Percentiles rank a stretch among this genome's conserved stretches.
Conservation (phyloP, 164 flowering plant species). For the Nelumbo lutea region DNA sequence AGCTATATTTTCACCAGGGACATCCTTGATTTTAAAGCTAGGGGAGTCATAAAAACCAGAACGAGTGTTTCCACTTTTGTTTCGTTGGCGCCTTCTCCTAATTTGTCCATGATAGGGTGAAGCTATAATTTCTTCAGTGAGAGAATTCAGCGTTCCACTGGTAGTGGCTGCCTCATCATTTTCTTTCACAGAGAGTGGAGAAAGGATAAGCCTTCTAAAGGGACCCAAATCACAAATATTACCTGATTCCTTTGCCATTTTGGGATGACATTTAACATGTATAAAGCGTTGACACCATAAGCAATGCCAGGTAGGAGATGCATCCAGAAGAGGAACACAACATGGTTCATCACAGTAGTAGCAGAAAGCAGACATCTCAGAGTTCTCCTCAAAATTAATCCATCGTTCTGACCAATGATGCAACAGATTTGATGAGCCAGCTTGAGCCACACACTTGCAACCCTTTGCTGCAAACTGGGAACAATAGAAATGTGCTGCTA, state of each 20-base stretch:
- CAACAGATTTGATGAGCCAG: constrained; percentile 45
- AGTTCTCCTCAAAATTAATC: constrained; percentile 52
- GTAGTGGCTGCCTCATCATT: constrained; percentile 21
- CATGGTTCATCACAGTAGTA: constrained; percentile 82
- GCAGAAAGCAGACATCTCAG: constrained; percentile 63
- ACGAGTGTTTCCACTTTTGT: constrained; percentile 33
- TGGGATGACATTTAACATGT: constrained; percentile 70
- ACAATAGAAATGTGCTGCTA: constrained; percentile 63
- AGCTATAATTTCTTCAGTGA: constrained; percentile 42
- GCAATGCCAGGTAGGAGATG: constrained; percentile 77
- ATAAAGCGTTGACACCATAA: constrained; percentile 81
- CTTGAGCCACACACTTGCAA: constrained; percentile 70
- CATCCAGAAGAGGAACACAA: constrained; percentile 57
- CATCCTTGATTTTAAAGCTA: constrained; percentile 33
- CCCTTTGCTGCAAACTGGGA: constrained; percentile 53
- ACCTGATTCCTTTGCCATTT: constrained; percentile 64
- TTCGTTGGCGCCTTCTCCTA: constrained; percentile 44
- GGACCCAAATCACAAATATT: constrained; percentile 73
- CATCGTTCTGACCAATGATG: constrained; percentile 88
- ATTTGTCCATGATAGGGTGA: constrained; percentile 48
- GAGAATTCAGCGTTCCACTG: constrained; percentile 39
- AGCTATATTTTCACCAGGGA: constrained; percentile 30
- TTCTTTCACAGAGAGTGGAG: constrained; percentile 67
- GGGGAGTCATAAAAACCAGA: constrained; percentile 14
- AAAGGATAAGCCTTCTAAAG: constrained; percentile 55